Base-by-base conservation (phyloP, 2,329 filamentous ascomycete species). In the Penicillium digitatum region DNA sequence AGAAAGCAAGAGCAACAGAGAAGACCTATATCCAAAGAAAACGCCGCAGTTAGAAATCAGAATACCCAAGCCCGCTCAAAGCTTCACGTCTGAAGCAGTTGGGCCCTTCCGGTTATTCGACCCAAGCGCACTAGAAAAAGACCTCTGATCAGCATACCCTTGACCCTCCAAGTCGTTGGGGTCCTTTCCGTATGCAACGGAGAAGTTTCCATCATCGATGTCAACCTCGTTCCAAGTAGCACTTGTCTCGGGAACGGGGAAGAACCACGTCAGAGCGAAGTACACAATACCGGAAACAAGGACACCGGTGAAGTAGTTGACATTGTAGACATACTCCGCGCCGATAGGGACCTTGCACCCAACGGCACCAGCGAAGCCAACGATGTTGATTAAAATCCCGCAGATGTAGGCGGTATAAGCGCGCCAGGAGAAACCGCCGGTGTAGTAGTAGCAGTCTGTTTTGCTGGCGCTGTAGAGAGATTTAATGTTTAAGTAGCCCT, bases 281-380 rank as follows among this genome's bases (percentile, higher is more conserved):
- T 96, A 96, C 8, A 86, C 74, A 0, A 60, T 68, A 0, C 78
- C 77, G 0, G 89, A 82, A 11, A 95, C 82, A 44, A 90, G 78
- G 69, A 95, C 92, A 0, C 92, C 92, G 40, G 82, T 82, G 71
- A 96, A 95, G 78, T 92, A 96, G 73, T 96, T 96, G 64, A 96
- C 68, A 62, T 91, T 89, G 78, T 95, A 96, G 56, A 96, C 84
- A 68, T 95, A 95, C 0, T 82, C 84, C 0, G 93, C 92, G 1
- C 87, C 91, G 6, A 83, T 77, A 0, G 93, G 92, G 0, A 96
- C 90, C 0, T 75, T 68, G 20, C 70, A 73, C 0, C 90, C 90
- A 26, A 96, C 82, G 0, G 88, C 90, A 3, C 90, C 91, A 0
- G 86, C 90, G 62, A 96, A 96, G 0, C 92, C 92, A 5, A 96